Evolutionary conservation across 1,284 basidiomycete species (phyloP), one percentile per base, ranked within the genome.

Genomic region (Ganoderma leucocontextum): DNA sequence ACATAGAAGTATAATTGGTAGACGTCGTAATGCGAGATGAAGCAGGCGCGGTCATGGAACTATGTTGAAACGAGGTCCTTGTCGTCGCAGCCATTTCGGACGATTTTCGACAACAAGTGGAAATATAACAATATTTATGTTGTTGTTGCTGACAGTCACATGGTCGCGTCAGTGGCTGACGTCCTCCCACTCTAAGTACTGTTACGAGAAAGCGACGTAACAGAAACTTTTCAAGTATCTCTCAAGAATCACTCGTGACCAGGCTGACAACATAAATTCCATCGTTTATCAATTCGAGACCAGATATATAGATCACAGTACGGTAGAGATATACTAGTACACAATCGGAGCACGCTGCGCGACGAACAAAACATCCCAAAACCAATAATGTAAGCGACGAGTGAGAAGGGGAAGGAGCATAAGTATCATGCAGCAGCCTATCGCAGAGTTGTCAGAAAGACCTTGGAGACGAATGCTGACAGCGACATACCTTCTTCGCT

Each of bases 401-500:
- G 25, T 62, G 44, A 65, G 35, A 62, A 25, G 25, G 47, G 42
- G 8, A 12, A 10, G 53, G 35, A 61, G 9, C 8, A 25, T 41
- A n/a, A n/a, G n/a, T n/a, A 42, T 72, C 63, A 72, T 69, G 67
- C 68, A 36, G 71, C 67, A 29, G 71, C 61, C 71, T 72, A 35
- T 5, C 15, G n/a, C 7, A 15, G n/a, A 33, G 41, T 64, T 42
- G 52, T 62, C 33, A 62, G 60, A n/a, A 4, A 22, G 0, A 19
- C 8, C 8, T 4, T 1, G 1, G 25, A 6, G 13, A 49, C 5
- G 12, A n/a, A 25, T 25, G 47, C 4, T 8, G 10, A 49, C 6
- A n/a, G 35, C 4, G 13, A 61, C 67, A 44, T 47, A 69, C 75
- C 70, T 75, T 75, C 71, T 76, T 79, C 17, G 77, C 74, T 65